Conservation (phyloP, 495 filamentous ascomycete genomes). For the Pyronema omphalodes region DNA sequence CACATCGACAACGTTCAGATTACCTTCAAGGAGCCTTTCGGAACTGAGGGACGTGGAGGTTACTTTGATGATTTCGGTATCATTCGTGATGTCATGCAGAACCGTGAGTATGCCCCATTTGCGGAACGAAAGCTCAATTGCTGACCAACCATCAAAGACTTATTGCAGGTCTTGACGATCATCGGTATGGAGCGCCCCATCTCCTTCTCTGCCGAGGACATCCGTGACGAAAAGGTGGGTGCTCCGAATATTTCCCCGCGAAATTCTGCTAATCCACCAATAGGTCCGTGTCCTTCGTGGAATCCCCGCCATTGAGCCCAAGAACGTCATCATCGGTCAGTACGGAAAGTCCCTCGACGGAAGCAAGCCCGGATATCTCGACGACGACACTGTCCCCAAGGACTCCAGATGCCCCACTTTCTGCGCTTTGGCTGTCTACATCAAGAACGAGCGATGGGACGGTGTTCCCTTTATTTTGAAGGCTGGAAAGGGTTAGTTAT, state of each 20-base stretch:
- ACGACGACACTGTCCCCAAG: slow-evolving; percentile 96
- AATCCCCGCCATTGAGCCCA: slow-evolving; percentile 91
- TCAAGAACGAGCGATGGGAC: slow-evolving; percentile 99
- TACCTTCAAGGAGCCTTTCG: slow-evolving; percentile 98
- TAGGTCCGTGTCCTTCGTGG: slow-evolving; percentile 68
- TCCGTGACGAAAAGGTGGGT: slow-evolving; percentile 88
- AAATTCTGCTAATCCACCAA: background rate
- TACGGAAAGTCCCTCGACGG: slow-evolving; percentile 94
- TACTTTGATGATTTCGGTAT: slow-evolving; percentile 99
- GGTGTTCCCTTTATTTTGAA: slow-evolving; percentile 99
- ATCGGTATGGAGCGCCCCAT: slow-evolving; percentile 97
- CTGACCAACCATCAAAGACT: slow-evolving; percentile 31
- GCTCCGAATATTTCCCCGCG: background rate
- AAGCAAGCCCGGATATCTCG: slow-evolving; percentile 93
- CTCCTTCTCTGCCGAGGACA: slow-evolving; percentile 95
- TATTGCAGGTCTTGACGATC: slow-evolving; percentile 88
- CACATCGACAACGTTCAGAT: slow-evolving; percentile 95
- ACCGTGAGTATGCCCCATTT: slow-evolving; percentile 30
- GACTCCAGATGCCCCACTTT: slow-evolving; percentile 96
- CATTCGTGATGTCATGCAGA: slow-evolving; percentile 97
- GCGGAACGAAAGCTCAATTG: background rate
- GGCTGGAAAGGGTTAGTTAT: slow-evolving; percentile 67
- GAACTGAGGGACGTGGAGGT: slow-evolving; percentile 95
- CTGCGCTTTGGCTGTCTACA: slow-evolving; percentile 88
- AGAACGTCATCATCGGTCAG: slow-evolving; percentile 99